These are phyloP conservation scores for Pyrenula massariospora DNA, from an alignment of 495 filamentous ascomycete genomes.

Conservation along the genomic window DNA sequence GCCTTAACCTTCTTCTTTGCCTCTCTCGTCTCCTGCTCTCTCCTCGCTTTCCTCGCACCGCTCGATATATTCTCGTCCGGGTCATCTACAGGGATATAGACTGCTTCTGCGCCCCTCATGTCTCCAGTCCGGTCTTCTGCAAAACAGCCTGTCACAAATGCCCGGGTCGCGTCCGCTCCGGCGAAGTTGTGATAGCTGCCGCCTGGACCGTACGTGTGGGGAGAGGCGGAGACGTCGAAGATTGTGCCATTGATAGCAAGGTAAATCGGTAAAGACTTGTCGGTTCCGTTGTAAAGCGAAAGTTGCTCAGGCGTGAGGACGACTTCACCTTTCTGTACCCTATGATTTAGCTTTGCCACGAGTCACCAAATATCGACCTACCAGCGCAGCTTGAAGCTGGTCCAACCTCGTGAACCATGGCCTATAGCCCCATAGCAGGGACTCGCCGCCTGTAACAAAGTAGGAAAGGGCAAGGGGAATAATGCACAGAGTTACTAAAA, in stretches of 20 bases:
- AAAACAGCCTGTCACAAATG: conserved; percentile 97
- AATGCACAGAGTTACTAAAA: conserved; percentile 56
- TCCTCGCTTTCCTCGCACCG: conserved; percentile 42
- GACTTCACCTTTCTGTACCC: conserved; percentile 36
- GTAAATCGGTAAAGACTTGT: conserved; percentile 69
- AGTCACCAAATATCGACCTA: conserved; percentile 23
- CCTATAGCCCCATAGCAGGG: conserved; percentile 54
- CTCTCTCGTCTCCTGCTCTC: conserved; percentile 35
- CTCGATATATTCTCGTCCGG: conserved; percentile 35
- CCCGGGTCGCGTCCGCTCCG: conserved; percentile 75
- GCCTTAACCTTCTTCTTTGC: conserved; percentile 30
- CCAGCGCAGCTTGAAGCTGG: conserved; percentile 50
- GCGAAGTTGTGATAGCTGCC: conserved; percentile 83
- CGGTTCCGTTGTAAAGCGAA: conserved; percentile 62
- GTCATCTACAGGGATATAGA: conserved; percentile 72
- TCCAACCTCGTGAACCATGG: conserved; percentile 56
- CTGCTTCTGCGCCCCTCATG: conserved; percentile 75
- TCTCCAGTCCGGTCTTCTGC: conserved; percentile 70
- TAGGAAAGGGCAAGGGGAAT: conserved; percentile 65
- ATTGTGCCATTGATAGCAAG: conserved; percentile 87
- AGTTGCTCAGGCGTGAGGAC: conserved; percentile 65
- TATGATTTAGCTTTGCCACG: neutral
- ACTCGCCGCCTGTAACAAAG: conserved; percentile 61
- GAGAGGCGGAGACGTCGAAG: conserved; percentile 79
- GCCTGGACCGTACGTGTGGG: conserved; percentile 73